Percentiles rank a stretch among this genome's conserved stretches.
phyloP scores from a whole-genome alignment of 768 basidiomycete species.

The Tephrocybe sp. region DNA sequence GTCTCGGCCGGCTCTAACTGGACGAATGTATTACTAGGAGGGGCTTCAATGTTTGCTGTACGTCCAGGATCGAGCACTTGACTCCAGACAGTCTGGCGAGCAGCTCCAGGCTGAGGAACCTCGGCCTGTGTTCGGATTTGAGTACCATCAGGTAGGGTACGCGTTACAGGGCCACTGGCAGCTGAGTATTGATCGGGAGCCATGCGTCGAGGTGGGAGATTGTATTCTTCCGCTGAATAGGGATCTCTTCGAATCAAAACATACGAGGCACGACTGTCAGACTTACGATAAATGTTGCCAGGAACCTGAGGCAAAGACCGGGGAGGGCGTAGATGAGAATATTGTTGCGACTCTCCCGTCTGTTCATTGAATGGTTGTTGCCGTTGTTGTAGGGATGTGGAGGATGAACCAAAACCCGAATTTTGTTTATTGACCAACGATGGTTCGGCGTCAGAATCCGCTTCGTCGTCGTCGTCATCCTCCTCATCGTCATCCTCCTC shows the following conservation, averaged over 20 bases:
- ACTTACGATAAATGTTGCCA: constrained; percentile 43
- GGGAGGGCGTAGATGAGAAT: constrained; percentile 52
- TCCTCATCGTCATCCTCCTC: constrained; percentile 81
- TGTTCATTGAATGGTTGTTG: constrained; percentile 24
- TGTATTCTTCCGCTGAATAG: constrained; percentile 41
- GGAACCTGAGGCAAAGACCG: constrained; percentile 69
- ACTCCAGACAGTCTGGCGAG: constrained; percentile 82
- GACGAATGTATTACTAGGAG: constrained; percentile 60
- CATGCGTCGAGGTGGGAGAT: constrained; percentile 41
- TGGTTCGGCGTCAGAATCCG: constrained; percentile 56
- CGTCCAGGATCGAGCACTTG: constrained; percentile 77
- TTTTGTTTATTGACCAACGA: constrained; percentile 26
- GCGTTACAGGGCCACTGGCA: constrained; percentile 30
- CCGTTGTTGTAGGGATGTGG: constrained; percentile 26
- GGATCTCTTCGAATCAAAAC: constrained; percentile 9
- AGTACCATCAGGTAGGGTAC: constrained; percentile 55
- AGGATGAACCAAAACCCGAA: constrained; percentile 22
- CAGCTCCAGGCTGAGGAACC: constrained; percentile 47
- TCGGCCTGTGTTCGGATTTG: constrained; percentile 56
- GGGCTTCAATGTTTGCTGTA: constrained; percentile 37
- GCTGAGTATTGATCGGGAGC: constrained; percentile 48
- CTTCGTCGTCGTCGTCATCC: constrained; percentile 63
- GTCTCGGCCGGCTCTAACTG: constrained; percentile 72
- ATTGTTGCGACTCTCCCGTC: constrained; percentile 24
- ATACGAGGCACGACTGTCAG: constrained; percentile 11